Evolutionary conservation across 1,139 yeast species (phyloP), one percentile per base, ranked within the genome.

Genomic region (Geotrichum cucujoidarum): DNA sequence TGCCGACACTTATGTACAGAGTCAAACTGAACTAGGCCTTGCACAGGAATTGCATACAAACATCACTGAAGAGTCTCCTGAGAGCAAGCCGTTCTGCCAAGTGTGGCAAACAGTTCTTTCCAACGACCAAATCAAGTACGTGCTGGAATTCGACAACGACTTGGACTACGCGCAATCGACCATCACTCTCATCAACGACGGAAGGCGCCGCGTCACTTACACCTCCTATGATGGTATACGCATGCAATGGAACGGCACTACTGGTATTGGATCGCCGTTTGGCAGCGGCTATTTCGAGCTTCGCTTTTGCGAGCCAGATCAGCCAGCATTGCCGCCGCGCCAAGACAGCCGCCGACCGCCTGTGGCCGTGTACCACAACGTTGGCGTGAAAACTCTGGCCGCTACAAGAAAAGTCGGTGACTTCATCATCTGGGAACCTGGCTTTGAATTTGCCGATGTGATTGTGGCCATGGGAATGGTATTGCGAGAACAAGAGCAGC

Each of bases 211-310:
- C 8, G 44, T 48, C 8, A 55, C 58, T 6, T 43, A 45, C 14
- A 47, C 56, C 7, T 40, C 41, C 1, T 46, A 51, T 31, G 53
- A 49, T 24, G 55, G 51, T 3, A 36, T 46, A 8, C 45, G 46
- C 29, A 40, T 55, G 50, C 43, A 48, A 18, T 55, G 58, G 58
- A 43, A 46, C 16, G 58, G 58, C 16, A 55, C 58, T 1, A 55
- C 58, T 1, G 58, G 58, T 1, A 30, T 55, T 14, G 56, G 55
- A 10, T 55, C 57, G 17, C 54, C 57, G 1, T 55, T 54, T 47
- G 58, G 58, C 3, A 50, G 53, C 31, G 56, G 57, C 1, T 55
- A 46, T 24, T 55, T 55, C 34, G 52, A 55, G 35, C 45, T 55
- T 4, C 47, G 55, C 10, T 41, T 54, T 17, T 39, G 37, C 14